phyloP scores from a whole-genome alignment of 2,329 filamentous ascomycete species.

The Alternaria sp. region DNA sequence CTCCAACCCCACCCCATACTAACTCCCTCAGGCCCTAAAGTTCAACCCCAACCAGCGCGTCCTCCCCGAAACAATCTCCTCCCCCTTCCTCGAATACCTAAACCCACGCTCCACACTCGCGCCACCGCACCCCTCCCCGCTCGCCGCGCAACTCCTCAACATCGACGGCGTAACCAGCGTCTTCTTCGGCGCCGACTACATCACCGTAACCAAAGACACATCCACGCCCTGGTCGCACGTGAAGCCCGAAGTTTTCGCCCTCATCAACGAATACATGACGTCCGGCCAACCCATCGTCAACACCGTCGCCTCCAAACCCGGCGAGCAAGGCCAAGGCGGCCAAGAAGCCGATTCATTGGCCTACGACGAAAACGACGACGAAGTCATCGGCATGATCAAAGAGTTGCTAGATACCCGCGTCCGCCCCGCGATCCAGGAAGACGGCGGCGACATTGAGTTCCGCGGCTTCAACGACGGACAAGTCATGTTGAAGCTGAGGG shows the following conservation, averaged over 20 bases:
- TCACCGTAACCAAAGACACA: slow-evolving; percentile 90
- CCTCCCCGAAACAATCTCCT: slow-evolving; percentile 73
- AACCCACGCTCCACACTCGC: slow-evolving; percentile 86
- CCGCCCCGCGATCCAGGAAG: slow-evolving; percentile 93
- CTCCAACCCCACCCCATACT: neutral
- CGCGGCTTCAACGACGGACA: slow-evolving; percentile 85
- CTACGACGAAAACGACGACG: slow-evolving; percentile 89
- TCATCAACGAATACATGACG: slow-evolving; percentile 92
- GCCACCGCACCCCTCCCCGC: slow-evolving; percentile 86
- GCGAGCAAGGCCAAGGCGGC: slow-evolving; percentile 58
- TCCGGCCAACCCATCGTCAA: slow-evolving; percentile 82
- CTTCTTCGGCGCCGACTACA: slow-evolving; percentile 94
- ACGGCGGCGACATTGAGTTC: slow-evolving; percentile 97
- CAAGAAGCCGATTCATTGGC: slow-evolving; percentile 71
- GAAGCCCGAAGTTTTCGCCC: slow-evolving; percentile 90
- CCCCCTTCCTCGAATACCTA: slow-evolving; percentile 89
- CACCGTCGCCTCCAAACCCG: slow-evolving; percentile 65
- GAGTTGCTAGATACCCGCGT: slow-evolving; percentile 95
- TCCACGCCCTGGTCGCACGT: slow-evolving; percentile 93
- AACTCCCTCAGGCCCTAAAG: slow-evolving; percentile 69
- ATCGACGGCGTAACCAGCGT: slow-evolving; percentile 94
- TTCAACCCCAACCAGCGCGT: slow-evolving; percentile 91
- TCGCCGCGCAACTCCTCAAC: slow-evolving; percentile 88
- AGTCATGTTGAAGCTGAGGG: slow-evolving; percentile 85
- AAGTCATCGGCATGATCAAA: slow-evolving; percentile 98